Percentiles rank a stretch among this genome's conserved stretches.
Evolutionary conservation across 345 rosid genomes (phyloP).

Genomic region (Cardamine chenopodiifolia): DNA sequence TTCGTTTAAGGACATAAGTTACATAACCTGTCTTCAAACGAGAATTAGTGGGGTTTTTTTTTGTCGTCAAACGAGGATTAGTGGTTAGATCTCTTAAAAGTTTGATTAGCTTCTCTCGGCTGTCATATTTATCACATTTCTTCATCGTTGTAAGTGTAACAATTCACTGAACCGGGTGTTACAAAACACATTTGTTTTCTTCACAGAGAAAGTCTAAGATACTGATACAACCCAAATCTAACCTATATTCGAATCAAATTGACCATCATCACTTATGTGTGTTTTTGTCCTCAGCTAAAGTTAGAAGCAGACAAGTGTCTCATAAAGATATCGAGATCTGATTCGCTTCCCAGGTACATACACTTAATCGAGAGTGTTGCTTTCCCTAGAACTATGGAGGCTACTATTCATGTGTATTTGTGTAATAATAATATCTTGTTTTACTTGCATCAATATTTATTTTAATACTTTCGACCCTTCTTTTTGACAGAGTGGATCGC

Average conservation of each 20-base stretch:
- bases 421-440: constrained; percentile 19
- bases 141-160: constrained; percentile 15
- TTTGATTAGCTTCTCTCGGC: constrained; percentile 10
- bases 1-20: background rate
- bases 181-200: background rate
- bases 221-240: constrained; percentile 31
- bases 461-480: background rate
- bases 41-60: background rate
- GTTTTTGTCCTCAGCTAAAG: constrained; percentile 7
- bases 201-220: constrained; percentile 27
- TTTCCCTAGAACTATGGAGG: constrained; percentile 44
- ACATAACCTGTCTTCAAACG: background rate
- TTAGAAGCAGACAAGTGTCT: constrained; percentile 40
- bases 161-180: constrained; percentile 33
- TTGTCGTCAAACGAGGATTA: background rate
- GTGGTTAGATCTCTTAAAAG: background rate
- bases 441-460: constrained; percentile 16
- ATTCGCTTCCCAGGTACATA: constrained; percentile 38
- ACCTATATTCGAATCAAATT: constrained; percentile 25
- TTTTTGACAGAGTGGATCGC: constrained; percentile 25
- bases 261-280: constrained; percentile 35
- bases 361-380: constrained; percentile 41
- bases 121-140: background rate
- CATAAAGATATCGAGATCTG: constrained; percentile 34
- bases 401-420: constrained; percentile 28